Base-by-base conservation (phyloP, 225 moss, liverwort and hornwort genomes). In the Marchantia polymorpha region DNA sequence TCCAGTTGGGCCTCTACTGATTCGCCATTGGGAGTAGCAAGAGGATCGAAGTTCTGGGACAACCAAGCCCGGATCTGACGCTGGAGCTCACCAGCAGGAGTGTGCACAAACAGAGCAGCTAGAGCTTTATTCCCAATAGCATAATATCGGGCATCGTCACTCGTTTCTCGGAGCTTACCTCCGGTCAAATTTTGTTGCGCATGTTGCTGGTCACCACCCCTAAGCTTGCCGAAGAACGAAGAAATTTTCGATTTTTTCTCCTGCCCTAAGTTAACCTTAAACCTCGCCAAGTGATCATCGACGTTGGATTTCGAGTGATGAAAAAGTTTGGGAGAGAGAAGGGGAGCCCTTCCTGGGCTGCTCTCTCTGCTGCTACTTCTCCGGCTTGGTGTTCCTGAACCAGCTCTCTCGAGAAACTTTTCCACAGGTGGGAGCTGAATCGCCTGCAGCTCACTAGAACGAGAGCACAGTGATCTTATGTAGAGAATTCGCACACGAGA, bases 1-100 rank as follows among this genome's bases (percentile, higher is more conserved):
- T 99, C 99, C 80, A 99, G 86, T 81, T 95, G 95, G 73, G 86
- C 86, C 48, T 93, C 93, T 58, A 91, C 93, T 69, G 86, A 90
- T 77, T 93, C 95, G 75, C 89, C 89, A 86, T 86, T 90, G 72
- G 93, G 82, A 59, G 87, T 79, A 30, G 93, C 91, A 71, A 99
- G 85, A 73, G 95, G 93, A 77, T 99, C 99, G 77, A 95, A 92
- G 81, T 93, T 99, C 51, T 93, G 93, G 48, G 95, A 88, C 46
- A 99, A 89, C 99, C 99, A 99, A 52, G 92, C 88, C 69, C 99
- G 88, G 83, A 99, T 99, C 80, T 99, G 99, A 29, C 99, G 90
- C 78, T 99, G 99, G 75, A 99, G 87, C 82, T 99, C 99, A 77
- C 99, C 99, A 73, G 99, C 99, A 76, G 99, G 99, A 71, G 93